Conservation (phyloP, 805 yeast genomes). For the Lipomyces kockii region DNA sequence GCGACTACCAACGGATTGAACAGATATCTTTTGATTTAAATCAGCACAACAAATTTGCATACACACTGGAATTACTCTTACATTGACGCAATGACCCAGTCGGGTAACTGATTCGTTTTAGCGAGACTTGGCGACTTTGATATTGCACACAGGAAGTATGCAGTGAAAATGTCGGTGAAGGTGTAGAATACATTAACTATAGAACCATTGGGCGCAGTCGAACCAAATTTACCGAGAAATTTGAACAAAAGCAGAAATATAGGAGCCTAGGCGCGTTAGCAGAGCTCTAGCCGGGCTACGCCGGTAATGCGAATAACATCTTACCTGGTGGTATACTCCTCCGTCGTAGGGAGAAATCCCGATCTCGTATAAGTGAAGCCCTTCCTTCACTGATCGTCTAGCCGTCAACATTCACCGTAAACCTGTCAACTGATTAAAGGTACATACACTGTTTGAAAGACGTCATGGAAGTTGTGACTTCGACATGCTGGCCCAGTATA, state of each 20-base stretch:
- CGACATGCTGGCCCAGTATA: conserved; percentile 57
- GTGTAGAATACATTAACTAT: conserved; percentile 56
- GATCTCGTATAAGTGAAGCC: conserved; percentile 62
- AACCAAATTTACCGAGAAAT: conserved; percentile 59
- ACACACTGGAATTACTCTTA: not conserved
- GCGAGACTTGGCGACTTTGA: conserved; percentile 46
- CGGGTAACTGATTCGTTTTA: conserved; percentile 38
- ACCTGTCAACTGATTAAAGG: conserved; percentile 44
- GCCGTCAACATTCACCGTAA: not conserved
- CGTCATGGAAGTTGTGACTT: conserved; percentile 73
- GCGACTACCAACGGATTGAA: conserved; percentile 81
- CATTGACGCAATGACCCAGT: conserved; percentile 60
- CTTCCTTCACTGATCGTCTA: conserved; percentile 57
- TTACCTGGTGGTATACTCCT: conserved; percentile 74
- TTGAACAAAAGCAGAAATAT: conserved; percentile 56
- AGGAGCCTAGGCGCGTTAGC: conserved; percentile 20
- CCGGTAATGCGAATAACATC: not conserved
- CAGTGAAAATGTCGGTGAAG: conserved; percentile 61
- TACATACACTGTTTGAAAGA: conserved; percentile 59
- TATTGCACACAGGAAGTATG: conserved; percentile 54
- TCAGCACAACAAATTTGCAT: not conserved
- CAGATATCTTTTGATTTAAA: conserved; percentile 51
- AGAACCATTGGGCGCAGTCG: conserved; percentile 42
- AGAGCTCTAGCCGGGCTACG: not conserved
- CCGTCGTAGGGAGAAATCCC: conserved; percentile 75